Base-by-base conservation (phyloP, 164 flowering plant genomes). In the Vitis rupestris region DNA sequence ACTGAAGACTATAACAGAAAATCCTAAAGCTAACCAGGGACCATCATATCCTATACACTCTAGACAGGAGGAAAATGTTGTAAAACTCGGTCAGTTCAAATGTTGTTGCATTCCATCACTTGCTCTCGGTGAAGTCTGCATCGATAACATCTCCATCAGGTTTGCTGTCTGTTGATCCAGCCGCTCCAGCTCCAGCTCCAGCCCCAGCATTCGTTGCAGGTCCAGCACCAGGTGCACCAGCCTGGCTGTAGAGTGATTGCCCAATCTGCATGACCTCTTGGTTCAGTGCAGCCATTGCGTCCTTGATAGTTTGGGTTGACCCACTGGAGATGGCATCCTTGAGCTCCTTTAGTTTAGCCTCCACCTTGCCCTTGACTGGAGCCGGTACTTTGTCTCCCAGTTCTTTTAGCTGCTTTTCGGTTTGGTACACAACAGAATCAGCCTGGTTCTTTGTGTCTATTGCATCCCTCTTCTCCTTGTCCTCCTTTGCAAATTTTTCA, bases 391-490 rank as follows among this genome's bases (percentile, higher is more conserved):
- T 85, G 64, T 79, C 88, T 12, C 82, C 88, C 10, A 83, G 72
- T 72, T 84, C 88, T 71, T 82, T 82, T 54, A 84, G 74, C 71
- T 85, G 88, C 75, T 85, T 82, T 79, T 85, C 86, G 0, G 84
- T 79, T 64, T 82, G 88, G 75, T 82, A 85, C n/a, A 85, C 75
- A 5, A 82, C 82, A 15, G 88, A 82, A 17, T 85, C 88, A 1
- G 88, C 86, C 70, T 82, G 86, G 78, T 85, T 85, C 81, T 85
- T 85, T 14, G 86, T 83, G 78, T 85, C 86, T 8, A 82, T 79
- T 5, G 88, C 84, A 6, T 85, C 88, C 70, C 88, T 79, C 73
- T 76, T 85, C 74, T 82, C 86, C 73, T 85, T 85, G 72, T 85
- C 88, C 57, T 84, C 88, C 70, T 82, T 76, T 1, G 86, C 82